Percentiles rank a stretch among this genome's conserved stretches.
Evolutionary conservation across 78 protist genomes (phyloP).

Genomic region (Chrysochromulina tobinii): DNA sequence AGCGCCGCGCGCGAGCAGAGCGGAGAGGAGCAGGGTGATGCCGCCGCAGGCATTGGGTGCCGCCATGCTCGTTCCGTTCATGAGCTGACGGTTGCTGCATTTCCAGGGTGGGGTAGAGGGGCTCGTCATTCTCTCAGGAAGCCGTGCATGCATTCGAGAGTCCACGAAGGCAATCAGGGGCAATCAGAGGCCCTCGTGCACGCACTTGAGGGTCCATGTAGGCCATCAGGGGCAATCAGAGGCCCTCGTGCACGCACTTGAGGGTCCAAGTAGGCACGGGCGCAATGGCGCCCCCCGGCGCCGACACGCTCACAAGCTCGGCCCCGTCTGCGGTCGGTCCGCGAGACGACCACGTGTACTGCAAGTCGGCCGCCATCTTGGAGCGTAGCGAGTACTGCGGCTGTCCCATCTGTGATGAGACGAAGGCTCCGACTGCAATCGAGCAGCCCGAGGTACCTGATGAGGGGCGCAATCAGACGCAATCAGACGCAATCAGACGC

Average conservation of each 20-base stretch:
- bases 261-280: slow-evolving; percentile 69
- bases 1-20: not conserved
- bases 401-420: slow-evolving; percentile 53
- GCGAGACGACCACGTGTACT: slow-evolving; percentile 78
- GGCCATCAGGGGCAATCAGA: slow-evolving; percentile 28
- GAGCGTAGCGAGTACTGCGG: slow-evolving; percentile 52
- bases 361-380: not conserved
- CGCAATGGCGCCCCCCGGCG: slow-evolving; percentile 85
- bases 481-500: too few species aligned
- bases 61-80: slow-evolving; percentile 77
- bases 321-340: slow-evolving; percentile 72
- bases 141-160: too few species aligned
- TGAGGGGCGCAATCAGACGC: too few species aligned
- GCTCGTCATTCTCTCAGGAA: not conserved
- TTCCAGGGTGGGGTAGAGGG: not conserved
- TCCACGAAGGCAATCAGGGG: not conserved
- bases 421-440: slow-evolving; percentile 77
- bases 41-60: slow-evolving; percentile 52
- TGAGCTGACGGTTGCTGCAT: slow-evolving; percentile 37
- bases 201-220: slow-evolving; percentile 35
- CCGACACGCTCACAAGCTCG: slow-evolving; percentile 50
- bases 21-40: slow-evolving; percentile 54
- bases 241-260: not conserved
- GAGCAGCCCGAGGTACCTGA: not conserved
- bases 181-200: not conserved